Evolutionary conservation across 2,329 filamentous ascomycete species (phyloP), one percentile per base, ranked within the genome.

Genomic region (Monosporascus sp.): DNA sequence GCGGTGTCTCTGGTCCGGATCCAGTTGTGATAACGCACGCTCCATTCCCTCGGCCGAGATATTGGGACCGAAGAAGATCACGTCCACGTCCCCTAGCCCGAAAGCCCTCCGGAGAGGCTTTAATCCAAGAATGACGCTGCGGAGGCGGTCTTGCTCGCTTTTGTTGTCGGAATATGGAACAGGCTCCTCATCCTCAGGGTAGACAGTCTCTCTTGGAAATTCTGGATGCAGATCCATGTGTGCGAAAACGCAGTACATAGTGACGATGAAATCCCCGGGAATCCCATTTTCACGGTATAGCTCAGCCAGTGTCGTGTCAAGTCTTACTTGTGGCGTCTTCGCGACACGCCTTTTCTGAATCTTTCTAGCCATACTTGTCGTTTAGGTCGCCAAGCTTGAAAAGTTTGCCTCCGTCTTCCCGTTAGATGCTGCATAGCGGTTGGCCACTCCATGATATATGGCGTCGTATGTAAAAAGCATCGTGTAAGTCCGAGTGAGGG

Each of bases 201-300:
- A 63, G 31, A 56, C 43, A 17, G 52, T 44, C 54, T 63, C 60
- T 31, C 58, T 51, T 7, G 60, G 58, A 40, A 61, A 62, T 8
- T 46, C 51, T 0, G 60, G 56, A 38, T 63, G 60, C 19, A 63
- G 57, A 26, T 63, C 60, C 52, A 63, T 48, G 16, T 59, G 58
- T 1, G 52, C 58, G 41, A 63, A 63, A 45, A 63, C 60, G 22
- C 60, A 63, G 46, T 62, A 57, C 59, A 60, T 62, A 17, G 60
- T 62, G 8, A 58, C 58, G 48, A 62, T 55, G 48, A 63, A 63
- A 3, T 56, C 54, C 2, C 59, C 60, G 1, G 43, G 11, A 6
- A 63, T 62, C 6, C 60, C 59, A 51, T 61, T 55, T 14, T 51
- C 49, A 19, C 55, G 55, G 51, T 63, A 63, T 17, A 63, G 44